Percentiles rank a stretch among this genome's conserved stretches.
Conservation (phyloP, 305 asterid genomes). For the Rubia balearica region DNA sequence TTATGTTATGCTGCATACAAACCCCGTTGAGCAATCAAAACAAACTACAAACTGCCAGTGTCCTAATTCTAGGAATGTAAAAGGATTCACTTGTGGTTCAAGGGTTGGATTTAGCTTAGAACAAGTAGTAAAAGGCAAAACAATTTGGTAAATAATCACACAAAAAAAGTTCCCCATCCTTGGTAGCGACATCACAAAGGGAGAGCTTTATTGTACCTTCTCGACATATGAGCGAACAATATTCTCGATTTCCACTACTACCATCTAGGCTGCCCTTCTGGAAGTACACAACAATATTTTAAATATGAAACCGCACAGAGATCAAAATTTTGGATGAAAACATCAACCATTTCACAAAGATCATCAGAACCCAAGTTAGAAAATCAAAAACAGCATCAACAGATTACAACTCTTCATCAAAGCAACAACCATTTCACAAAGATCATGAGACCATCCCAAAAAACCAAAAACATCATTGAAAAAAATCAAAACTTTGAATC, state of each 20-base stretch:
- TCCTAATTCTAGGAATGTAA: constrained; percentile 4
- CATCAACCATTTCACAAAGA: neutral
- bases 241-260: constrained; percentile 36
- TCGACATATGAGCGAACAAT: constrained; percentile 35
- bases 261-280: constrained; percentile 39
- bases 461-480: neutral
- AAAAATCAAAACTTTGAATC: constrained; percentile 24
- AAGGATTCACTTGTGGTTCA: neutral
- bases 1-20: constrained; percentile 32
- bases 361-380: neutral
- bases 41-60: neutral
- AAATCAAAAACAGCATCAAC: neutral
- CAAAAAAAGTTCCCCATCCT: neutral
- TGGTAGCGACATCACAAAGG: neutral
- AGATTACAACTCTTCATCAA: neutral
- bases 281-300: neutral
- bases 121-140: neutral
- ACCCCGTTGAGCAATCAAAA: constrained; percentile 2
- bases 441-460: neutral
- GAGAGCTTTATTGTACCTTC: constrained; percentile 22
- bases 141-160: neutral
- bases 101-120: neutral
- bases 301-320: constrained; percentile 1
- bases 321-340: neutral
- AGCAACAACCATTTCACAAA: neutral